Percentiles rank a stretch among this genome's conserved stretches.
phyloP scores from a whole-genome alignment of 169 alveolate genomes.

The Plasmodium malariae region DNA sequence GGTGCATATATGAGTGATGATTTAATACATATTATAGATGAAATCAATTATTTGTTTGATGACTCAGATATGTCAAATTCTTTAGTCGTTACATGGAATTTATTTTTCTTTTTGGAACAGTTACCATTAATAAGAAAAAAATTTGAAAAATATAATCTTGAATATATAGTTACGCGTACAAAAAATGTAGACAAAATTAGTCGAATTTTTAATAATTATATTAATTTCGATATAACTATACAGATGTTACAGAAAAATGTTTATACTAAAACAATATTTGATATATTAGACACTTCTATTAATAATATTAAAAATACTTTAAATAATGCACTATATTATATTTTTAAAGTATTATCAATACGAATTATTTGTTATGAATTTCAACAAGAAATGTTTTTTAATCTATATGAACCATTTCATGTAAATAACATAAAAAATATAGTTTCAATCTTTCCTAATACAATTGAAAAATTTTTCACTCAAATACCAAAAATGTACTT shows the following conservation, averaged over 20 bases:
- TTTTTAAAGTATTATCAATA: constrained; percentile 63
- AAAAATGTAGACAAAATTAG: constrained; percentile 28
- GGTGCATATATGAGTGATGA: constrained; percentile 47
- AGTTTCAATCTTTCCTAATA: constrained; percentile 42
- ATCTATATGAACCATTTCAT: constrained; percentile 53
- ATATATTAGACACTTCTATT: constrained; percentile 48
- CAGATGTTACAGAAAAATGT: constrained; percentile 38
- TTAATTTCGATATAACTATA: constrained; percentile 11
- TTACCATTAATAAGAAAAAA: constrained; percentile 43
- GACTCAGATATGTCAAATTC: constrained; percentile 56
- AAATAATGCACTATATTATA: constrained; percentile 49
- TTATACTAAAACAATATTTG: constrained; percentile 68
- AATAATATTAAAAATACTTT: constrained; percentile 62
- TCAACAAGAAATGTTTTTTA: constrained; percentile 62
- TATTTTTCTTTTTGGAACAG: constrained; percentile 54
- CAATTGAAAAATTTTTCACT: constrained; percentile 45
- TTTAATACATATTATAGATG: constrained; percentile 60
- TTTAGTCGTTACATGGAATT: constrained; percentile 66
- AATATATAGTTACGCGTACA: constrained; percentile 47
- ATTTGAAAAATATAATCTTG: constrained; percentile 56
- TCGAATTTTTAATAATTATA: constrained; percentile 21
- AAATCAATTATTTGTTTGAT: constrained; percentile 58
- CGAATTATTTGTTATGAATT: constrained; percentile 72
- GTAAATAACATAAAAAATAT: constrained; percentile 6
- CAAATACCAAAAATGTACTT: constrained; percentile 44